phyloP scores from a whole-genome alignment of 129 eudicot genomes.

The Scalesia atractyloides region DNA sequence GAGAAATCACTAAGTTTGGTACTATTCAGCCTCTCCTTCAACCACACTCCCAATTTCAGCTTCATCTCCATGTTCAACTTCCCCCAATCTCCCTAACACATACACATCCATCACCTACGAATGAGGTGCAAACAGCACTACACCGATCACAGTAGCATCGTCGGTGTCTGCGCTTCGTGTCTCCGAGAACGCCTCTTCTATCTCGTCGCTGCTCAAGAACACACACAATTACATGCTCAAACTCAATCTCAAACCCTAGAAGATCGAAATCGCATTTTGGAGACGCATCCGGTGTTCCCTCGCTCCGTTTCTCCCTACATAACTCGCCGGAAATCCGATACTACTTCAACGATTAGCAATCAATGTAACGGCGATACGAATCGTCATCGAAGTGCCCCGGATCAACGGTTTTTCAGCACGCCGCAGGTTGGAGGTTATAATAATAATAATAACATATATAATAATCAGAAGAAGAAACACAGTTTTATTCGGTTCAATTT shows the following conservation, averaged over 20 bases:
- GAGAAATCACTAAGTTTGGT: not conserved
- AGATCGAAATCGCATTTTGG: slow-evolving; percentile 26
- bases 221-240: slow-evolving; percentile 33
- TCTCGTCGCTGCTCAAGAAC: slow-evolving; percentile 55
- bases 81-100: not conserved
- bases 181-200: slow-evolving; percentile 64
- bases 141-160: slow-evolving; percentile 59
- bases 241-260: slow-evolving; percentile 25
- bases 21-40: not conserved
- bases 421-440: slow-evolving; percentile 57
- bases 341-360: slow-evolving; percentile 17
- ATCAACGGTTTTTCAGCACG: slow-evolving; percentile 57
- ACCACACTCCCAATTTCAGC: slow-evolving; percentile 6
- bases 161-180: slow-evolving; percentile 84
- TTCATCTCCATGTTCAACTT: not conserved
- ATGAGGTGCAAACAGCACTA: slow-evolving; percentile 79
- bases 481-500: slow-evolving; percentile 37
- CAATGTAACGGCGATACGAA: slow-evolving; percentile 13
- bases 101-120: not conserved
- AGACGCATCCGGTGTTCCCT: slow-evolving; percentile 45
- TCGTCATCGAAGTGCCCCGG: slow-evolving; percentile 24
- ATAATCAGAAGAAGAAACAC: slow-evolving; percentile 14
- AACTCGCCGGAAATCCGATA: slow-evolving; percentile 60
- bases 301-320: slow-evolving; percentile 83
- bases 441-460: not conserved